phyloP scores from a whole-genome alignment of 208 protist genomes.

The Acanthamoeba healyi region DNA sequence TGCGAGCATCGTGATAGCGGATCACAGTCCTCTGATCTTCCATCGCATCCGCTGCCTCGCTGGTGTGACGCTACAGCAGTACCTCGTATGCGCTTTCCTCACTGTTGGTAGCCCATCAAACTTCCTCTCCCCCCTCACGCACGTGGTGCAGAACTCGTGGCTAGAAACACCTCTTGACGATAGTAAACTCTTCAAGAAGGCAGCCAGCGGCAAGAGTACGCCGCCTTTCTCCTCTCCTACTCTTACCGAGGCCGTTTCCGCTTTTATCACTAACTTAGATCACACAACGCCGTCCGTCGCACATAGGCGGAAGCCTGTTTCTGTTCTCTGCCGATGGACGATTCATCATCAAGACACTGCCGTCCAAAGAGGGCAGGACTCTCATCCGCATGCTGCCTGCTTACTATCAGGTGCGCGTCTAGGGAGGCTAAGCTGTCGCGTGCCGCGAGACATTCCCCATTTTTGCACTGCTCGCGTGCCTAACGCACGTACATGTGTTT shows the following conservation, averaged over 20 bases:
- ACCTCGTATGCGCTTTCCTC: neutral
- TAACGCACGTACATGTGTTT: neutral
- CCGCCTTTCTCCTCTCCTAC: neutral
- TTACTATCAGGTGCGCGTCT: neutral
- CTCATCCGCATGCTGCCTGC: neutral
- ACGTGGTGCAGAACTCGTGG: neutral
- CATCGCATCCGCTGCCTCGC: neutral
- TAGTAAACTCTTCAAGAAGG: neutral
- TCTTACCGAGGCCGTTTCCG: no score
- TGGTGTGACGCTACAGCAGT: neutral
- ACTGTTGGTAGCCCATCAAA: neutral
- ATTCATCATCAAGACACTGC: conserved; percentile 35
- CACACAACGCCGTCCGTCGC: no score
- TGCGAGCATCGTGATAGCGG: neutral
- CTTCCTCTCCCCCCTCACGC: neutral
- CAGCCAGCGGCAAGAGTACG: conserved; percentile 14
- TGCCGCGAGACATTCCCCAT: no score
- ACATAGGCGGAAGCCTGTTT: neutral
- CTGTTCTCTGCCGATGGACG: neutral
- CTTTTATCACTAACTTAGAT: no score
- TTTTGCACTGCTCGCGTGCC: no score
- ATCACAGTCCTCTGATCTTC: conserved; percentile 26
- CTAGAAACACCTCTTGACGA: neutral
- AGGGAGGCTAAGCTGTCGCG: no score
- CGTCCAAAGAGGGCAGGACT: neutral